A percentile compares a stretch with the other conserved stretches of the same genome.
These are phyloP conservation scores for Pneumocystis wakefieldiae DNA, from an alignment of 1,139 yeast genomes.

Conservation along the genomic window DNA sequence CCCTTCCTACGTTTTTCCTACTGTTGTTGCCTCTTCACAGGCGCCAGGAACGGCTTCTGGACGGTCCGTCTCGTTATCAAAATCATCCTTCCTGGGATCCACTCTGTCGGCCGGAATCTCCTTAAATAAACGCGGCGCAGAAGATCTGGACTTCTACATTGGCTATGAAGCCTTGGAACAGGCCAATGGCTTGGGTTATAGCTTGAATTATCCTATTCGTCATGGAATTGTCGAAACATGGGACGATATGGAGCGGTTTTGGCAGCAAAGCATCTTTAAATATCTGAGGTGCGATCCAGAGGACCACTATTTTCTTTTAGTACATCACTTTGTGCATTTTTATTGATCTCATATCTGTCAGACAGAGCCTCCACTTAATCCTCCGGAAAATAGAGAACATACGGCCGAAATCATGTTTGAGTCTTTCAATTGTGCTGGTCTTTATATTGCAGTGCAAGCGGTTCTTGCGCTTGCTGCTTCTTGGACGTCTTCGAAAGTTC, in stretches of 20 bases:
- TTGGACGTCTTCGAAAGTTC: constrained; percentile 93
- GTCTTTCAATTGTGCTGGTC: constrained; percentile 94
- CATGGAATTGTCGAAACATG: constrained; percentile 98
- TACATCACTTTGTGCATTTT: neutral
- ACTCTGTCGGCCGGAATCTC: constrained; percentile 27
- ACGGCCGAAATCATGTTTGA: constrained; percentile 98
- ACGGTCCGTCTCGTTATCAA: constrained; percentile 18
- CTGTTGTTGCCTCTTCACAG: constrained; percentile 80
- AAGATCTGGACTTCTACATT: constrained; percentile 84
- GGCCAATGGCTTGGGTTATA: constrained; percentile 78
- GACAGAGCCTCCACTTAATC: constrained; percentile 96
- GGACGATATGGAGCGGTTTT: constrained; percentile 99
- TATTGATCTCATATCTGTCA: neutral
- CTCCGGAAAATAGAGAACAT: constrained; percentile 96
- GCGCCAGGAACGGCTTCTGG: constrained; percentile 21
- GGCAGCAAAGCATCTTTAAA: constrained; percentile 95
- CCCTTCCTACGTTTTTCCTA: constrained; percentile 93
- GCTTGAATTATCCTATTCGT: constrained; percentile 78
- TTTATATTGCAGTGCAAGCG: constrained; percentile 96
- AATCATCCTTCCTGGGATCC: constrained; percentile 20
- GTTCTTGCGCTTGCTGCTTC: constrained; percentile 96
- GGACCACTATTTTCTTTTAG: constrained; percentile 78
- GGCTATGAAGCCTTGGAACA: constrained; percentile 91
- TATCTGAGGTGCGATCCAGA: constrained; percentile 96
- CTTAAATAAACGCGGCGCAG: constrained; percentile 73